These are phyloP conservation scores for Lasiosphaeriaceae sp. DNA, from an alignment of 495 filamentous ascomycete species.

Conservation along the genomic window DNA sequence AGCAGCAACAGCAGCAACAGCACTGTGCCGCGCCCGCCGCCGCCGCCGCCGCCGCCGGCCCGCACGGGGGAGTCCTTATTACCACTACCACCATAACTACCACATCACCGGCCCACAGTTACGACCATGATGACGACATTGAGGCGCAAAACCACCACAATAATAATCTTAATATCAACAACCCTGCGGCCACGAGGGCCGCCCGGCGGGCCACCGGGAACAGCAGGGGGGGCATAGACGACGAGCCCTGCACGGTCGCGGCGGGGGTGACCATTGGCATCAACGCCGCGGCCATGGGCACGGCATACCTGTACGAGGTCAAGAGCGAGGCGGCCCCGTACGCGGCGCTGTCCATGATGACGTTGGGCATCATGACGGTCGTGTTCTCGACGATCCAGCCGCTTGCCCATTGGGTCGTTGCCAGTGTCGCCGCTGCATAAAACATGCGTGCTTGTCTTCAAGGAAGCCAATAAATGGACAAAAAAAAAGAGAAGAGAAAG, in stretches of 20 bases:
- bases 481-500: background rate
- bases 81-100: background rate
- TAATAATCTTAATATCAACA: background rate
- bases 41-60: background rate
- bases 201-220: background rate
- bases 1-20: background rate
- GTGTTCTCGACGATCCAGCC: slow-evolving; percentile 36
- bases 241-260: slow-evolving; percentile 32
- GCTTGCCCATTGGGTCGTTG: slow-evolving; percentile 22
- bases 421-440: slow-evolving; percentile 7
- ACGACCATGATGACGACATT: background rate
- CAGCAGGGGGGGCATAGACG: background rate
- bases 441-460: too few relatives aligned
- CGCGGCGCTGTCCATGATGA: slow-evolving; percentile 45
- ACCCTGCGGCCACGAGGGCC: background rate
- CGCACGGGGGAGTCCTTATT: background rate
- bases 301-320: slow-evolving; percentile 43
- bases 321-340: slow-evolving; percentile 44
- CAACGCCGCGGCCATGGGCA: slow-evolving; percentile 50
- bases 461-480: too few relatives aligned
- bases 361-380: slow-evolving; percentile 45
- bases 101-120: background rate
- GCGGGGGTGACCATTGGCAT: slow-evolving; percentile 44
- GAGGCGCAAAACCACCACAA: slow-evolving; percentile 5
- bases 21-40: background rate